phyloP scores from a whole-genome alignment of 257 asterid species.

The Capsicum rhomboideum region DNA sequence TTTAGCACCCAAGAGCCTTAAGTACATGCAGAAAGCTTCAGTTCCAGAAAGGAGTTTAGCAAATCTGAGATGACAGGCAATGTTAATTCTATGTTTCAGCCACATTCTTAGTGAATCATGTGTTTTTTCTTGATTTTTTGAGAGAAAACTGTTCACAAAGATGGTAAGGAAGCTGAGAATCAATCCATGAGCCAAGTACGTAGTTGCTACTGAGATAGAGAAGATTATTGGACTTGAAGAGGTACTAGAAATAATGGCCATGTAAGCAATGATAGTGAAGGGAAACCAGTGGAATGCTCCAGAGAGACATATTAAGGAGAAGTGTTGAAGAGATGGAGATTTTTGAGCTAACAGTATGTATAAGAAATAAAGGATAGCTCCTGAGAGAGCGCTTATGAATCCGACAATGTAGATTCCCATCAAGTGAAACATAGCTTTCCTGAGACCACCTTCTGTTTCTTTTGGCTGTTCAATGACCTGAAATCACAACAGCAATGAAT shows the following conservation, averaged over 20 bases:
- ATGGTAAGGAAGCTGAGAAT: constrained; percentile 42
- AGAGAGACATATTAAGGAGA: constrained; percentile 43
- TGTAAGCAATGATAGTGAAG: constrained; percentile 44
- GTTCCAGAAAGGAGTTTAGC: constrained; percentile 86
- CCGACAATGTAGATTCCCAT: constrained; percentile 61
- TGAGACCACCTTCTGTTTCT: constrained; percentile 5
- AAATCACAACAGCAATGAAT: background rate
- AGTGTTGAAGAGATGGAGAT: constrained; percentile 33
- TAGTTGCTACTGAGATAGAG: constrained; percentile 33
- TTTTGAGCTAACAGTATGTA: constrained; percentile 23
- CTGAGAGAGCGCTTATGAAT: constrained; percentile 46
- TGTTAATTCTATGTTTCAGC: constrained; percentile 49
- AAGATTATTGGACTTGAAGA: constrained; percentile 30
- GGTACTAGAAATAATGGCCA: constrained; percentile 22
- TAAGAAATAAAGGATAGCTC: constrained; percentile 43
- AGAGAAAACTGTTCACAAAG: constrained; percentile 17
- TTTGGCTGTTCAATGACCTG: constrained; percentile 28
- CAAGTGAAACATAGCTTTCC: constrained; percentile 33
- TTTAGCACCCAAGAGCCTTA: constrained; percentile 62
- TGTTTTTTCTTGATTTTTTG: constrained; percentile 9
- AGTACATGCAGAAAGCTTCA: constrained; percentile 70
- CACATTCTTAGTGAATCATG: constrained; percentile 29
- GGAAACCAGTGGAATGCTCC: constrained; percentile 90
- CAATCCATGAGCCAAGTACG: constrained; percentile 59
- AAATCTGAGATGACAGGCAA: constrained; percentile 64